Evolutionary conservation across 371 early-diverging fungal genomes (phyloP).

Genomic region (Sporodiniella umbellata): DNA sequence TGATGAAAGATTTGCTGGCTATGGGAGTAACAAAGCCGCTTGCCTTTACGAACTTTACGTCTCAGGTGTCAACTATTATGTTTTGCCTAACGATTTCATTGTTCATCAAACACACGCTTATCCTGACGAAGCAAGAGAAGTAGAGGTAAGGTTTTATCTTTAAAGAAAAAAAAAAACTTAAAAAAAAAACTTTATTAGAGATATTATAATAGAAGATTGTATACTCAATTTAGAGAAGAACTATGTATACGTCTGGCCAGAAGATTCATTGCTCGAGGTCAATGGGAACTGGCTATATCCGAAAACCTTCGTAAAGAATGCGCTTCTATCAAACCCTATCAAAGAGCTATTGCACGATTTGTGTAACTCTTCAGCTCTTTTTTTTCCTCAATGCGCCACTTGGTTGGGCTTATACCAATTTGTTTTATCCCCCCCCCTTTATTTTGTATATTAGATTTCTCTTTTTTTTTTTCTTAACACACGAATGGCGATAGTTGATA

Average conservation of each 20-base stretch:
- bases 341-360: slow-evolving; percentile 24
- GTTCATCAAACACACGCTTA: slow-evolving; percentile 64
- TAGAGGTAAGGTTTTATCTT: too few species aligned
- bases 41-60: slow-evolving; percentile 63
- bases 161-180: too few species aligned
- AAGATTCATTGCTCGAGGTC: slow-evolving; percentile 46
- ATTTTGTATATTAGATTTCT: too few species aligned
- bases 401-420: too few species aligned
- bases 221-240: slow-evolving; percentile 59
- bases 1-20: slow-evolving; percentile 64
- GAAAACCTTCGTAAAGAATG: slow-evolving; percentile 48
- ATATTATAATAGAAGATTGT: slow-evolving; percentile 55
- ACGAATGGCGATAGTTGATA: too few species aligned
- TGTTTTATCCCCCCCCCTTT: too few species aligned
- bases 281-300: slow-evolving; percentile 41
- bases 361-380: slow-evolving; percentile 3
- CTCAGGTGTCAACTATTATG: slow-evolving; percentile 57
- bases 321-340: slow-evolving; percentile 27
- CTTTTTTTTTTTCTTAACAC: too few species aligned
- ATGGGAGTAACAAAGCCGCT: slow-evolving; percentile 67
- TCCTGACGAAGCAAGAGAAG: slow-evolving; percentile 48
- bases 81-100: slow-evolving; percentile 57
- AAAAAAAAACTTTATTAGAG: too few species aligned
- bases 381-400: too few species aligned
- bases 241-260: slow-evolving; percentile 56